Base-by-base conservation (phyloP, 177 flowering plant species). In the Tripterygium wilfordii region DNA sequence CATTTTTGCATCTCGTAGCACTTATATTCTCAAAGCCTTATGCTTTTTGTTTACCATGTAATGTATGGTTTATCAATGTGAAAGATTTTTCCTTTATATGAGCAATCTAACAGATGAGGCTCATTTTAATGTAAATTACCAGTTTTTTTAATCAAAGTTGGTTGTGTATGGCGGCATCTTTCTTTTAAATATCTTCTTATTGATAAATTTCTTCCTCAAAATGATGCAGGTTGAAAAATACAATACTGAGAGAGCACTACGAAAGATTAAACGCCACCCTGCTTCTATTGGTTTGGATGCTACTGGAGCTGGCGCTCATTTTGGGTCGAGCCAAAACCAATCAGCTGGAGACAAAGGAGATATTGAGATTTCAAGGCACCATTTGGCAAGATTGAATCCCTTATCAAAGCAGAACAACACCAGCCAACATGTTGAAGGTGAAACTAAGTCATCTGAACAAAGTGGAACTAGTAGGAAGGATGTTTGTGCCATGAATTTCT, bases 251-350 rank as follows among this genome's bases (percentile, higher is more conserved):
- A 82, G 89, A 65, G 75, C 85, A 24, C 52, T 76, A 38, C 69
- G 64, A 36, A 90, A 87, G 72, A 71, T 90, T 64, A 90, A 81
- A 54, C 83, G 87, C 39, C 95, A 80, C 53, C 28, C 76, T 53
- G 36, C 79, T 51, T 55, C 65, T 24, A 66, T 53, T 61, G 58
- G 75, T 42, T 42, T 71, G 27, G 69, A 58, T 69, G 63, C 77
- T 44, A 53, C 41, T 64, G 65, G 28, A 46, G 57, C 74, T n/a
- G 62, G 26, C 26, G 43, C 42, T 33, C 57, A 53, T 49, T 18
- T 56, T 49, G 50, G 35, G 45, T 58, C 29, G 49, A 58, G 36
- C 7, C 39, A 50, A 38, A 31, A 41, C 13, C 54, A 40, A 33
- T 32, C 62, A 32, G 31, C 38, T 44, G 50, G 27, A 44, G 48